Evolutionary conservation across 768 basidiomycete genomes (phyloP), one percentile per base, ranked within the genome.

Genomic region (Pisolithus albus): DNA sequence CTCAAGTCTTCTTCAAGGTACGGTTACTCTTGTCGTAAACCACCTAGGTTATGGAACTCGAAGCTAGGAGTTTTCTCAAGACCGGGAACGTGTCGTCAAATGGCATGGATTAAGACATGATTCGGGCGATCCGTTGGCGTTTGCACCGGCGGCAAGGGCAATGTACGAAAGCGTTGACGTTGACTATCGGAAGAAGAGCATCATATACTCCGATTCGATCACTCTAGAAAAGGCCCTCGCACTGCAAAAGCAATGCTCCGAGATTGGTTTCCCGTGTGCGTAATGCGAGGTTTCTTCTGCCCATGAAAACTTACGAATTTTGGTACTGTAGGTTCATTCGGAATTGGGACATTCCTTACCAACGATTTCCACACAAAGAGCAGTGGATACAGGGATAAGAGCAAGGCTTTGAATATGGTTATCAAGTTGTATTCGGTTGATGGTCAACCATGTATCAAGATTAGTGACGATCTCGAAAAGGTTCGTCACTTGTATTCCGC

Each of bases 61-160:
- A 50, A 53, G 46, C 8, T 54, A 87, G 85, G 84, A 86, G 57
- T 82, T 88, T 40, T 54, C 64, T 2, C 58, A 65, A 48, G 72
- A 86, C 57, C 76, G 78, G 1, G 78, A 73, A 32, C 79, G 82
- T 2, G 89, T 86, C 0, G 63, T 70, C 9, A 77, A 79, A 39
- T 98, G 95, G 95, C 70, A 74, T 5, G 86, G 86, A 0, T 72
- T 99, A 11, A 81, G 95, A 18, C 96, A 99, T 63, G 96, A 99
- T 65, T 93, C 90, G 1, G 96, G 96, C 4, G 85, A 95, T 61
- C 92, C 95, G 0, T 78, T 87, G 52, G 67, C 64, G n/a, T 98
- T 91, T 62, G 91, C 84, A 4, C 78, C 80, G 8, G 75, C 77
- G 18, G 92, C 84, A 8, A 87, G 83, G 61, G 74, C 78, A 54